phyloP scores from a whole-genome alignment of 257 asterid genomes.

The Leptodermis oblonga region DNA sequence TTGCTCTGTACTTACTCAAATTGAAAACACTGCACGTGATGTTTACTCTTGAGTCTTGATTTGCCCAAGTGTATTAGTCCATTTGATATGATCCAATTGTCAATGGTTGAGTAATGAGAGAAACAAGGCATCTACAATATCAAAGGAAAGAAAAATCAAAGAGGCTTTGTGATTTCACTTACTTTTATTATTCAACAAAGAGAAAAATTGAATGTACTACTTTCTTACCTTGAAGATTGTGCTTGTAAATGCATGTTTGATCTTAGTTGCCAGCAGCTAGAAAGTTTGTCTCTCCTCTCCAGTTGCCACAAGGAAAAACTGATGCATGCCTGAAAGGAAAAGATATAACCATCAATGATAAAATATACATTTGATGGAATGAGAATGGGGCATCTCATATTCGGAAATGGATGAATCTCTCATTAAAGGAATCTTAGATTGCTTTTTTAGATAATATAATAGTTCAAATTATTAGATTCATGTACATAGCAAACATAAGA shows the following conservation, averaged over 20 bases:
- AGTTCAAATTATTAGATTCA: no score
- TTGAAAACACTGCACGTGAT: neutral
- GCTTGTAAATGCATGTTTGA: neutral
- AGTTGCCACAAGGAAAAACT: neutral
- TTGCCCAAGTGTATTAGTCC: neutral
- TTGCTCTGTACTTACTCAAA: no score
- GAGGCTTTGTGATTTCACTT: neutral
- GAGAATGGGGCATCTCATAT: no score
- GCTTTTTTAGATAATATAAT: no score
- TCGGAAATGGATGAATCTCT: no score
- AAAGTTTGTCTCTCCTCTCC: neutral
- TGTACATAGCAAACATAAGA: no score
- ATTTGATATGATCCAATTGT: no score
- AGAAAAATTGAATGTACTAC: neutral
- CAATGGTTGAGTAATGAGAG: slow-evolving; percentile 3
- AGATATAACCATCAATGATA: neutral
- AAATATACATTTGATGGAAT: no score
- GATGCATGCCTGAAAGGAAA: neutral
- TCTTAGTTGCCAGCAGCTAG: neutral
- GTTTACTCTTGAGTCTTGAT: neutral
- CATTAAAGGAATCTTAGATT: no score
- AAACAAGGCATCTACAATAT: neutral
- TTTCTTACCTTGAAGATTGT: neutral
- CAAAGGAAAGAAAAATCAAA: neutral
- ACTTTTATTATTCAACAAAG: neutral